Evolutionary conservation across 495 filamentous ascomycete species (phyloP).

Genomic region (Xylaria longipes): DNA sequence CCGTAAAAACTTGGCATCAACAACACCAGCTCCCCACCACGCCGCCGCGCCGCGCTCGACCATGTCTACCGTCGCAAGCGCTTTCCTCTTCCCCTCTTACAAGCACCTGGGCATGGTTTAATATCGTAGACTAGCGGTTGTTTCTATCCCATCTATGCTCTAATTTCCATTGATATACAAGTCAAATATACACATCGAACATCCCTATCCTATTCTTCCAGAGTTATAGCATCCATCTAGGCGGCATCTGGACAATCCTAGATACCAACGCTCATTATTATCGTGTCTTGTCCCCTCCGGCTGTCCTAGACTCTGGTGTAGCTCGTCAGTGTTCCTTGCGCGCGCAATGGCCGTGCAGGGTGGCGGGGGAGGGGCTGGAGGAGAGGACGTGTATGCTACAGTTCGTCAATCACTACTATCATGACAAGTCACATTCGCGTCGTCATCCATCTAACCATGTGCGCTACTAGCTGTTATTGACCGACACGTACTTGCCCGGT

Average conservation of each 20-base stretch:
- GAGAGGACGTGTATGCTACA: conserved; percentile 63
- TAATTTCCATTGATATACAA: background rate
- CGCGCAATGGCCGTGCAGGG: conserved; percentile 47
- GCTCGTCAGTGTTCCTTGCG: conserved; percentile 28
- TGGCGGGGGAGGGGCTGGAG: conserved; percentile 29
- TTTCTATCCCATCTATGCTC: background rate
- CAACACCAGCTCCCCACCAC: conserved; percentile 20
- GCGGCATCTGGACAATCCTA: background rate
- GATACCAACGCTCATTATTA: background rate
- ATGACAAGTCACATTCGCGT: conserved; percentile 9
- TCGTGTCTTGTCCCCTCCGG: background rate
- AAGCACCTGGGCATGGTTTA: background rate
- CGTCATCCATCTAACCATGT: conserved; percentile 36
- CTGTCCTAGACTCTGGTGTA: conserved; percentile 12
- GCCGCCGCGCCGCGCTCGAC: background rate
- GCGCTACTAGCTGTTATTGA: conserved; percentile 76
- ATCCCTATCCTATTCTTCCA: background rate
- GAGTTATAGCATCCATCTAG: background rate
- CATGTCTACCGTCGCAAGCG: conserved; percentile 1
- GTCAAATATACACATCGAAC: background rate
- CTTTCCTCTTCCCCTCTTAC: conserved; percentile 6
- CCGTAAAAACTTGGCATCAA: conserved; percentile 11
- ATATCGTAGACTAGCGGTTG: background rate
- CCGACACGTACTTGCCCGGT: conserved; percentile 92
- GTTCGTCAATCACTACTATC: conserved; percentile 44